Percentiles rank a stretch among this genome's conserved stretches.
These are phyloP conservation scores for Samsoniella hepiali DNA, from an alignment of 2,329 filamentous ascomycete species.

Conservation along the genomic window DNA sequence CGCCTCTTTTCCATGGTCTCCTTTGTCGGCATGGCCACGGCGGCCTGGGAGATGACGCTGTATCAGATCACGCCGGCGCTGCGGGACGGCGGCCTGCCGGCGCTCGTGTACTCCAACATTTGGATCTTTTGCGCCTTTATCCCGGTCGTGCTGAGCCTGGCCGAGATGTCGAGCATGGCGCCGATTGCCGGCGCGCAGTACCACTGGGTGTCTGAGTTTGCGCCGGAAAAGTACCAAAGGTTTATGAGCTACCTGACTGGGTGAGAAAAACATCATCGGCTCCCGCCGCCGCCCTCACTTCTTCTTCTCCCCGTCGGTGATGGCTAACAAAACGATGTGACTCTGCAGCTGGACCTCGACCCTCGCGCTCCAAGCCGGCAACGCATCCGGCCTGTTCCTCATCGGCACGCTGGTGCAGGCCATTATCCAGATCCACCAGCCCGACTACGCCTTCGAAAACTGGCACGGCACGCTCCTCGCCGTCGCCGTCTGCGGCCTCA, in stretches of 20 bases:
- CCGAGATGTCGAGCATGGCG: constrained; percentile 17
- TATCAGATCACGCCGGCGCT: constrained; percentile 17
- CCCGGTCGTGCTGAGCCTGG: constrained; percentile 17
- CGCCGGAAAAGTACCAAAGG: constrained; percentile 18
- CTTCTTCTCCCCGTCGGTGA: too few species aligned
- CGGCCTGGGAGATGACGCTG: constrained; percentile 16
- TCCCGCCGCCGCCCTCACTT: neutral
- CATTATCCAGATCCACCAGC: constrained; percentile 19
- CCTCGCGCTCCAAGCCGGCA: constrained; percentile 21
- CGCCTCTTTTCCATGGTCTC: constrained; percentile 19
- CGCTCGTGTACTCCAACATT: constrained; percentile 14
- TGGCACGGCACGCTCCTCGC: constrained; percentile 21
- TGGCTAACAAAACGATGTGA: neutral
- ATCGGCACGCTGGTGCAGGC: constrained; percentile 20
- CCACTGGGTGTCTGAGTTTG: constrained; percentile 18
- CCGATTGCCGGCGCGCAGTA: constrained; percentile 18
- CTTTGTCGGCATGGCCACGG: constrained; percentile 17
- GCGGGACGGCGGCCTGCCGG: constrained; percentile 10
- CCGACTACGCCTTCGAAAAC: constrained; percentile 12
- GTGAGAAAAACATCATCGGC: neutral
- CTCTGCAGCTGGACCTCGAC: constrained; percentile 20
- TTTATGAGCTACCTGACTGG: constrained; percentile 18
- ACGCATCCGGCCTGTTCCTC: constrained; percentile 19
- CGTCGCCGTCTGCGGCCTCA: constrained; percentile 13
- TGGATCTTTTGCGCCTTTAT: constrained; percentile 15